A percentile compares a stretch with the other conserved stretches of the same genome.
Evolutionary conservation across 2,329 filamentous ascomycete genomes (phyloP).

Genomic region (Metarhizium rileyi): DNA sequence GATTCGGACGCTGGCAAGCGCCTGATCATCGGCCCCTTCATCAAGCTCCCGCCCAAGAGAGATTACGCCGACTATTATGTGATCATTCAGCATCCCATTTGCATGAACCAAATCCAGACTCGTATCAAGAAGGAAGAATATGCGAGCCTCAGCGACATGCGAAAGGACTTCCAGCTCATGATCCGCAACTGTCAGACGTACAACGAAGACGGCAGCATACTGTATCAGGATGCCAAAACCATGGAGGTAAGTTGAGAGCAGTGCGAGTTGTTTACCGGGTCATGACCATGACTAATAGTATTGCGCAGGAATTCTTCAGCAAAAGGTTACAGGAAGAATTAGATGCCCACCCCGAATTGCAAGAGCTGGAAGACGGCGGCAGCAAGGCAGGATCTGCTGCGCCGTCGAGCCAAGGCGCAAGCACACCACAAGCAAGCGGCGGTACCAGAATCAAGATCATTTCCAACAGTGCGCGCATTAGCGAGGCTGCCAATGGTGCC

Average conservation of each 20-base stretch:
- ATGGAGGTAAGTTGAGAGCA: slow-evolving; percentile 62
- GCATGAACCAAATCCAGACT: slow-evolving; percentile 88
- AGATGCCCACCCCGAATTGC: slow-evolving; percentile 43
- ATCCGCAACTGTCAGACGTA: slow-evolving; percentile 90
- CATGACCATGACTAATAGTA: slow-evolving; percentile 21
- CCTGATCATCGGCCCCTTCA: slow-evolving; percentile 85
- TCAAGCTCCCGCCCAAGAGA: slow-evolving; percentile 80
- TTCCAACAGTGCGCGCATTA: slow-evolving; percentile 24
- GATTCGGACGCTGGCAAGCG: slow-evolving; percentile 55
- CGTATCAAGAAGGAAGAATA: slow-evolving; percentile 98
- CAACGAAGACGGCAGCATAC: slow-evolving; percentile 88
- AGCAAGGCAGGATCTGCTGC: slow-evolving; percentile 28
- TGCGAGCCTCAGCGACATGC: slow-evolving; percentile 67
- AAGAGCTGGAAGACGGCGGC: slow-evolving; percentile 41
- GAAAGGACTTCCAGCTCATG: slow-evolving; percentile 71
- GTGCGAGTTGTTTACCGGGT: neutral
- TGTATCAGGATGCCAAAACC: slow-evolving; percentile 84
- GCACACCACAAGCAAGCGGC: slow-evolving; percentile 53
- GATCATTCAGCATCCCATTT: slow-evolving; percentile 85
- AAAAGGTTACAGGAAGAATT: slow-evolving; percentile 43
- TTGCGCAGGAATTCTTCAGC: slow-evolving; percentile 44
- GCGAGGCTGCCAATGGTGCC: slow-evolving; percentile 25
- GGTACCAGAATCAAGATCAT: slow-evolving; percentile 63
- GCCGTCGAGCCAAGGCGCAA: slow-evolving; percentile 41
- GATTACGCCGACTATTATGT: slow-evolving; percentile 94